Evolutionary conservation across 805 yeast species (phyloP).

Genomic region (Metschnikowia shivogae): DNA sequence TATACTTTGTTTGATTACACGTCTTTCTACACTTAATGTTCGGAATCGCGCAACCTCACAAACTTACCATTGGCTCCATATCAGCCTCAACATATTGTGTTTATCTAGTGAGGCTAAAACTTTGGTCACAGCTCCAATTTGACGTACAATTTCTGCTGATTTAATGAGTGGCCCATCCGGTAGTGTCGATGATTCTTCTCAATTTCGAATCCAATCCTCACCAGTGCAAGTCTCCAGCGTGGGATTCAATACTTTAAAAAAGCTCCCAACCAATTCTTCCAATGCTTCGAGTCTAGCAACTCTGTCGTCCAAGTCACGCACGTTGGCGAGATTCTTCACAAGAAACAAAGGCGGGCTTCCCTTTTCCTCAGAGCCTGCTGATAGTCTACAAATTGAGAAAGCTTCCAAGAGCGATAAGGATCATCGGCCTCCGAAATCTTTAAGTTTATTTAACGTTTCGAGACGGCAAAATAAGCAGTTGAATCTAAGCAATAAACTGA

Average conservation of each 20-base stretch:
- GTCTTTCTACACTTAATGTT: too few relatives aligned
- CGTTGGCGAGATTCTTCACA: conserved; percentile 9
- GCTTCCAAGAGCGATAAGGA: not conserved
- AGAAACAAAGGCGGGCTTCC: conserved; percentile 1
- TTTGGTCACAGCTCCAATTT: too few relatives aligned
- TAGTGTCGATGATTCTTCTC: not conserved
- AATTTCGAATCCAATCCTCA: not conserved
- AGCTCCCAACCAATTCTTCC: conserved; percentile 11
- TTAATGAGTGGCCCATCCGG: not conserved
- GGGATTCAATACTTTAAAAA: conserved; percentile 13
- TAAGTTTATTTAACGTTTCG: conserved; percentile 4
- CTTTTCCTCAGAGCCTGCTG: conserved; percentile 2
- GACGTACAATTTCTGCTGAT: not conserved
- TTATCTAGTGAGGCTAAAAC: too few relatives aligned
- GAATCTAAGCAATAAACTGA: conserved; percentile 2
- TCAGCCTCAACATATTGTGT: too few relatives aligned
- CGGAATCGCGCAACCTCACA: too few relatives aligned
- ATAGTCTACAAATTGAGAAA: not conserved
- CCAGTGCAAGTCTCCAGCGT: conserved; percentile 13
- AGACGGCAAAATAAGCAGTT: conserved; percentile 6
- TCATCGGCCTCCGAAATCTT: not conserved
- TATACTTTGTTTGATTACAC: too few relatives aligned
- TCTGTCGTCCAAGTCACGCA: conserved; percentile 1
- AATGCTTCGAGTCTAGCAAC: conserved; percentile 8
- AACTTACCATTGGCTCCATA: too few relatives aligned